phyloP scores from a whole-genome alignment of 2,329 filamentous ascomycete species.

The Hymenoscyphus fructigenus region DNA sequence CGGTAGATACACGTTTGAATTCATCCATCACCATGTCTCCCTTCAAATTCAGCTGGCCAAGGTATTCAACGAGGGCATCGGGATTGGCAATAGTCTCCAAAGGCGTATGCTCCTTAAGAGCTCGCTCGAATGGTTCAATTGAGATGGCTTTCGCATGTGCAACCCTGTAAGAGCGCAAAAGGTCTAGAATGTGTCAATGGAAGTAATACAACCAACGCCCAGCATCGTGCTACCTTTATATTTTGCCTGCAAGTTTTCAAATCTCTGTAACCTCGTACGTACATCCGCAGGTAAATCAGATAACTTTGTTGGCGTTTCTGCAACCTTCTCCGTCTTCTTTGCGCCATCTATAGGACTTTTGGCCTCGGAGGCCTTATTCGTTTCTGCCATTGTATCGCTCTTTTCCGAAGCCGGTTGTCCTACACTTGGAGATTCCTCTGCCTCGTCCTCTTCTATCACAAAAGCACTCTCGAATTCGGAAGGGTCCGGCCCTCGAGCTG shows the following conservation, averaged over 20 bases:
- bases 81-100: slow-evolving; percentile 86
- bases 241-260: slow-evolving; percentile 86
- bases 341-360: slow-evolving; percentile 31
- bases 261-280: slow-evolving; percentile 70
- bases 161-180: slow-evolving; percentile 86
- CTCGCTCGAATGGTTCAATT: slow-evolving; percentile 91
- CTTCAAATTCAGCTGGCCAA: slow-evolving; percentile 82
- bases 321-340: slow-evolving; percentile 30
- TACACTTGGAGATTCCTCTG: slow-evolving; percentile 64
- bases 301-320: slow-evolving; percentile 21
- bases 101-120: slow-evolving; percentile 88
- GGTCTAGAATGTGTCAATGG: slow-evolving; percentile 52
- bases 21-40: slow-evolving; percentile 94
- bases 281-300: slow-evolving; percentile 66
- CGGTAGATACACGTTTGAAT: slow-evolving; percentile 78
- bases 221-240: slow-evolving; percentile 68
- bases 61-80: slow-evolving; percentile 80
- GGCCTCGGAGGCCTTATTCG: slow-evolving; percentile 30
- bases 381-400: slow-evolving; percentile 24
- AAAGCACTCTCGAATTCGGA: slow-evolving; percentile 86
- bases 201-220: slow-evolving; percentile 1
- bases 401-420: slow-evolving; percentile 33
- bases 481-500: slow-evolving; percentile 62
- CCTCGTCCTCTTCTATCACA: slow-evolving; percentile 75
- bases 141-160: slow-evolving; percentile 83